phyloP scores from a whole-genome alignment of 257 asterid genomes.

The Nicotiana attenuata region DNA sequence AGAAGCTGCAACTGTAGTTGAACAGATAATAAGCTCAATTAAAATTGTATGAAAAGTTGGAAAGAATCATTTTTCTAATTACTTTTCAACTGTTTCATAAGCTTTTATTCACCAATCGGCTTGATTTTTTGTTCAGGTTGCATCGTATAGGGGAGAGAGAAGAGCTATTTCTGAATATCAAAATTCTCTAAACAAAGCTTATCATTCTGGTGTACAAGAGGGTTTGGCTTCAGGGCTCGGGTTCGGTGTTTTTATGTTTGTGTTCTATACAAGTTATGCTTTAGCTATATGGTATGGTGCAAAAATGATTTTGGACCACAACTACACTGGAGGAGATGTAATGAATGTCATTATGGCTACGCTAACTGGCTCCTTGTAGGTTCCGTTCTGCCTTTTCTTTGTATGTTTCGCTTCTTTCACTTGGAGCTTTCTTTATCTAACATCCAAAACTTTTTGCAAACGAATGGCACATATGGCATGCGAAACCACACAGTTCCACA shows the following conservation, averaged over 20 bases:
- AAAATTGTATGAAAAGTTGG: slow-evolving; percentile 44
- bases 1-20: slow-evolving; percentile 61
- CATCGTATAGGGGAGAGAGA: slow-evolving; percentile 72
- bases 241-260: slow-evolving; percentile 51
- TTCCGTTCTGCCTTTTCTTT: background rate
- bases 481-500: background rate
- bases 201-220: slow-evolving; percentile 59
- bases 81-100: background rate
- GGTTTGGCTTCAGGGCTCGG: slow-evolving; percentile 71
- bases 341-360: slow-evolving; percentile 62
- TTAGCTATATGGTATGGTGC: slow-evolving; percentile 78
- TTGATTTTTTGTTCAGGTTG: slow-evolving; percentile 40
- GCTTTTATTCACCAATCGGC: background rate
- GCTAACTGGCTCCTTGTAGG: slow-evolving; percentile 68
- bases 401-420: background rate
- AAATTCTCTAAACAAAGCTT: slow-evolving; percentile 53
- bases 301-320: slow-evolving; percentile 49
- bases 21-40: slow-evolving; percentile 75
- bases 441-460: background rate
- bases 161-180: slow-evolving; percentile 45
- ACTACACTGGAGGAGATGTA: slow-evolving; percentile 57
- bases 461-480: background rate
- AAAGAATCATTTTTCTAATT: background rate
- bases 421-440: background rate
- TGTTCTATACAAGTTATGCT: slow-evolving; percentile 66